phyloP scores from a whole-genome alignment of 306 rosid genomes.

The Vigna nakashimae region DNA sequence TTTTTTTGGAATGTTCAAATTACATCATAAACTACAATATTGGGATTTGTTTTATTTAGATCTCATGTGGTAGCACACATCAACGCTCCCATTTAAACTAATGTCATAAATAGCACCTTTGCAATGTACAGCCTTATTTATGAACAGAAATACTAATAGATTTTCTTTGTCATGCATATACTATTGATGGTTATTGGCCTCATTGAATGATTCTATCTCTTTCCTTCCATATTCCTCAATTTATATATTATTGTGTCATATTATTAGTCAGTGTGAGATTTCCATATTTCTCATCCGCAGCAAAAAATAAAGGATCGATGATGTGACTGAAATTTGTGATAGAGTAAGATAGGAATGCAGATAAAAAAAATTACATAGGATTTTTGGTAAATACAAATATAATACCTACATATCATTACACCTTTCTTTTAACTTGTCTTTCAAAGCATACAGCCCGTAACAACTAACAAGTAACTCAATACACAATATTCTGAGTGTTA shows the following conservation, averaged over 20 bases:
- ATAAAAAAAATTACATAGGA: constrained; percentile 33
- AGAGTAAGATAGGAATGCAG: background rate
- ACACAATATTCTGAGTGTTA: constrained; percentile 50
- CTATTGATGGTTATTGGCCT: background rate
- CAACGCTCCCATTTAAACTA: background rate
- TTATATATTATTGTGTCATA: no score
- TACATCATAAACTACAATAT: background rate
- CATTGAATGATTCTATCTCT: background rate
- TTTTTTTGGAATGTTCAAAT: constrained; percentile 24
- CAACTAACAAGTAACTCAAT: constrained; percentile 44
- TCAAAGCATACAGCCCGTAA: constrained; percentile 38
- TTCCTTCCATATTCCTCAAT: no score
- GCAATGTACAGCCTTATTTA: background rate
- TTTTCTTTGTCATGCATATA: background rate
- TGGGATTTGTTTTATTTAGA: background rate
- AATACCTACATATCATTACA: constrained; percentile 45
- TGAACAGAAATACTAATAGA: background rate
- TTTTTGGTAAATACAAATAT: constrained; percentile 45
- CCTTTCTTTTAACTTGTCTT: constrained; percentile 26
- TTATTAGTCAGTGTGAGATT: no score
- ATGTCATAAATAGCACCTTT: background rate
- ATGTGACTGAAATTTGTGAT: constrained; percentile 21
- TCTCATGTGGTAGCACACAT: no score
- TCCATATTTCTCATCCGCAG: background rate
- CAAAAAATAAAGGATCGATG: background rate